Evolutionary conservation across 2,329 filamentous ascomycete species (phyloP).

Genomic region (Trichophyton equinum): DNA sequence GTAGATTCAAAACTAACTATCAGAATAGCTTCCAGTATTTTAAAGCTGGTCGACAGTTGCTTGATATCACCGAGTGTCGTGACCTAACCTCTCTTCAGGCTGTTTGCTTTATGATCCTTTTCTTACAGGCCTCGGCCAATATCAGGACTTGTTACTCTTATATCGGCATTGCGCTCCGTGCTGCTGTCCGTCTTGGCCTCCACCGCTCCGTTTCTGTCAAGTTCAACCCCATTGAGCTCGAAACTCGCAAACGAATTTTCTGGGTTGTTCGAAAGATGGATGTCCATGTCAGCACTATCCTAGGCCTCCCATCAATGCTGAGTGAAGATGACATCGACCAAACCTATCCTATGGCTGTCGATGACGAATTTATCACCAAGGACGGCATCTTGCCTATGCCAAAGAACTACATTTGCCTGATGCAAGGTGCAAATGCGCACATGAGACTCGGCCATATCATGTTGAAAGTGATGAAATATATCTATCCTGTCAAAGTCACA

Average conservation of each 20-base stretch:
- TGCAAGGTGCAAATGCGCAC: slow-evolving; percentile 49
- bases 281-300: slow-evolving; percentile 38
- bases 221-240: slow-evolving; percentile 58
- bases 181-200: slow-evolving; percentile 63
- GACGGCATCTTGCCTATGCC: slow-evolving; percentile 43
- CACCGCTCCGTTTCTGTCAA: slow-evolving; percentile 59
- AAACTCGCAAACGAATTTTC: slow-evolving; percentile 56
- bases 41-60: slow-evolving; percentile 50
- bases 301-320: slow-evolving; percentile 38
- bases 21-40: slow-evolving; percentile 58
- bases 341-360: slow-evolving; percentile 34
- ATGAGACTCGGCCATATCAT: slow-evolving; percentile 45
- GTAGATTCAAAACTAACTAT: background rate
- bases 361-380: slow-evolving; percentile 36
- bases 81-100: slow-evolving; percentile 64
- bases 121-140: slow-evolving; percentile 67
- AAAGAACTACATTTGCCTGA: slow-evolving; percentile 42
- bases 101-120: slow-evolving; percentile 67
- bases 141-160: slow-evolving; percentile 70
- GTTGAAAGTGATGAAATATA: slow-evolving; percentile 49
- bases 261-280: slow-evolving; percentile 41
- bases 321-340: slow-evolving; percentile 41
- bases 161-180: slow-evolving; percentile 63
- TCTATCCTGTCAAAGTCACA: slow-evolving; percentile 49
- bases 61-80: slow-evolving; percentile 52